Base-by-base conservation (phyloP, 805 yeast species). In the Barnettozyma populi region DNA sequence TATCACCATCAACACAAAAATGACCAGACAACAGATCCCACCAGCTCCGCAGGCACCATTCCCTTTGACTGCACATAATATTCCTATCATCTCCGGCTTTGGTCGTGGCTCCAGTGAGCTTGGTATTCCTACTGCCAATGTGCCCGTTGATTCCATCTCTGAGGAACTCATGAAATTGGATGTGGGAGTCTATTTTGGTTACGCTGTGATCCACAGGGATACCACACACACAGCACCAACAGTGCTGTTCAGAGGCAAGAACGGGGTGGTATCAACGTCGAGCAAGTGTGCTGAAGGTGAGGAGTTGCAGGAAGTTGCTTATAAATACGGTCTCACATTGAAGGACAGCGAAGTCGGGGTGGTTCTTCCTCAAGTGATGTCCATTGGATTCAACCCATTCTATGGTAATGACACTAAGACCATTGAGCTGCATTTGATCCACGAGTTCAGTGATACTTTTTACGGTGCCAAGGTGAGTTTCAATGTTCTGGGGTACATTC, bases 41-140 rank as follows among this genome's bases (percentile, higher is more conserved):
- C 65, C 68, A 3, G 57, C 66, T 0, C 80, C 80, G 3, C 43
- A 47, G 8, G 52, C 69, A 0, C 78, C 80, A 7, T 71, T 58
- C 32, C 90, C 90, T 0, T 70, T 75, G 0, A 64, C 73, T 4
- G 67, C 73, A 5, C 66, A 62, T 14, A 63, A 66, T 41, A 68
- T 82, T 13, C 69, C 70, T 25, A 74, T 86, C 24, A 73, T 82
- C 18, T 74, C 90, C 27, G 99, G 99, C 0, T 94, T 88, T 67
- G 99, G 99, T 6, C 76, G 99, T 46, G 99, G 99, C 0, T 88
- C 97, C 0, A 66, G 94, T 0, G 97, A 89, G 56, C 73, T 94
- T 37, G 98, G 98, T 0, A 85, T 90, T 39, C 99, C 99, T 2
- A 94, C 99, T 0, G 98, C 97, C 7, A 92, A 92, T 60, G 78